A percentile compares a stretch with the other conserved stretches of the same genome.
Evolutionary conservation across 2,329 filamentous ascomycete genomes (phyloP).

Genomic region (Exophiala aquamarina): DNA sequence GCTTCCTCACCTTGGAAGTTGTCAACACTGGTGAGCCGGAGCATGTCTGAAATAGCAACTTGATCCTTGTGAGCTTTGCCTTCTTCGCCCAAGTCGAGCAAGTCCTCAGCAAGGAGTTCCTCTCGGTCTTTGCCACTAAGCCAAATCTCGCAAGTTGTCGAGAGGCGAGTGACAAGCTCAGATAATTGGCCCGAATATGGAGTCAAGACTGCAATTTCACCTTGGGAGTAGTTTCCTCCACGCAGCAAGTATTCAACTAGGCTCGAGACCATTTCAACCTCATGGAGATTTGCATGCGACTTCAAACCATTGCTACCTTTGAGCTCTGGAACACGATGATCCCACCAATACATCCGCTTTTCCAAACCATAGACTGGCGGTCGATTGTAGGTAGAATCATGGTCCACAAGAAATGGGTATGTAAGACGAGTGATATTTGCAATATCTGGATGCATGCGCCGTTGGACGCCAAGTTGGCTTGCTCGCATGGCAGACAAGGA

Average conservation of each 20-base stretch:
- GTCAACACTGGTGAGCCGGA: slow-evolving; percentile 33
- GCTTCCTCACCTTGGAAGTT: slow-evolving; percentile 40
- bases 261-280: slow-evolving; percentile 31
- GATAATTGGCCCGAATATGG: slow-evolving; percentile 34
- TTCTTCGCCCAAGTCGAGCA: slow-evolving; percentile 22
- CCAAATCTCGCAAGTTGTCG: slow-evolving; percentile 29
- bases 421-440: slow-evolving; percentile 29
- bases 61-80: slow-evolving; percentile 18
- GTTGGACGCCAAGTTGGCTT: slow-evolving; percentile 30
- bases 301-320: slow-evolving; percentile 18
- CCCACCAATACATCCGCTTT: slow-evolving; percentile 32
- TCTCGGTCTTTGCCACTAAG: slow-evolving; percentile 31
- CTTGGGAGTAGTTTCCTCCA: slow-evolving; percentile 28
- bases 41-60: slow-evolving; percentile 28
- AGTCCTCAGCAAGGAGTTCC: slow-evolving; percentile 26
- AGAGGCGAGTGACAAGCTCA: slow-evolving; percentile 26
- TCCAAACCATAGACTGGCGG: slow-evolving; percentile 25
- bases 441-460: slow-evolving; percentile 35
- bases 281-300: slow-evolving; percentile 31
- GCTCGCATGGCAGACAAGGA: slow-evolving; percentile 21
- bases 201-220: slow-evolving; percentile 35
- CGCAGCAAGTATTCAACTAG: slow-evolving; percentile 31
- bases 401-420: slow-evolving; percentile 32
- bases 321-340: slow-evolving; percentile 31
- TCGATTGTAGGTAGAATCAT: slow-evolving; percentile 13